Evolutionary conservation across 2,329 filamentous ascomycete genomes (phyloP), one percentile per base, ranked within the genome.

Genomic region (Pyrenophora graminea): DNA sequence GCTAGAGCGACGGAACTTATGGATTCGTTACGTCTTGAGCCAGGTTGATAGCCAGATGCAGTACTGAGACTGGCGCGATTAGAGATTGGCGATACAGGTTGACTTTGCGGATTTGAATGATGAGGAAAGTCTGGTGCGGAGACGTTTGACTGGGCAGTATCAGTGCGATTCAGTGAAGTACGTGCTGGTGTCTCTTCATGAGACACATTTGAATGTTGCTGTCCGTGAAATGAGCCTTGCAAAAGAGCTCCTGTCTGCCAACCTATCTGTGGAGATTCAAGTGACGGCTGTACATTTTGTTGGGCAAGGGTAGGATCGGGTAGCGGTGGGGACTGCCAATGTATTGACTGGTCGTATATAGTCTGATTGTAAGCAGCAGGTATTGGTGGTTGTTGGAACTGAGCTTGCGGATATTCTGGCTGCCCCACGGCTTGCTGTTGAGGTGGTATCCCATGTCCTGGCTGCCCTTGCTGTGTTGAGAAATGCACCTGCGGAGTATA

Each of bases 1-100:
- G 59, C 66, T n/a, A 69, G 45, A 15, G 68, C 67, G 19, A 71
- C 67, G 10, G 70, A 72, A 42, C 66, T 66, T 8, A 72, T 59
- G 3, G 69, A 71, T 6, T 61, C 62, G 10, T 63, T 64, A 21
- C 69, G 62, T n/a, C 61, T 63, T 30, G 58, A 45, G 9, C 55
- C 51, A 12, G 39, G 25, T 10, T 58, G 45, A 2, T 64, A 58
- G 1, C 48, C 59, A 18, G 62, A 56, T 18, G 43, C 45, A 27
- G 66, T 67, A 37, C 58, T 65, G 40, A 67, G 59, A 33, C 62
- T 68, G 7, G 68, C 58, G 3, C 66, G 60, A 36, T 63, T 61
- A 3, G 60, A 59, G 18, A 72, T 47, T 3, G 70, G 71, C 40
- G 71, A 73, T 18, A 72, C 68, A 13, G 68, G 63, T 13, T 69